Evolutionary conservation across 495 filamentous ascomycete genomes (phyloP).

Genomic region (Clavariopsis aquatica): DNA sequence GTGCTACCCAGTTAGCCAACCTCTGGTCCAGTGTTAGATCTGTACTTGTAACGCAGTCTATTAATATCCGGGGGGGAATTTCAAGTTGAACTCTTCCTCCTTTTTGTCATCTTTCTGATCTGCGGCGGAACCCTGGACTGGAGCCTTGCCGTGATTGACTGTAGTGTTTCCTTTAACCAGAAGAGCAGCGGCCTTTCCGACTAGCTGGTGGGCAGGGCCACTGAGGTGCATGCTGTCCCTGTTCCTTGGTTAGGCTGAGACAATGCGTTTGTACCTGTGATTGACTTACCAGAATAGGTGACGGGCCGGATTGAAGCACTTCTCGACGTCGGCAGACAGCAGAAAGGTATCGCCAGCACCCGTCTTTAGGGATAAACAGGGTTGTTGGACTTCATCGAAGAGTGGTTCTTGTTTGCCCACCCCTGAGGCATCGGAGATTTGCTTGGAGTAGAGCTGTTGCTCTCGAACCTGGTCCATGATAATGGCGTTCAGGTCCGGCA

Average conservation of each 20-base stretch:
- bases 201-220: slow-evolving; percentile 29
- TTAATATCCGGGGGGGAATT: slow-evolving; percentile 35
- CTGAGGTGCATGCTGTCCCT: slow-evolving; percentile 35
- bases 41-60: neutral
- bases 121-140: neutral
- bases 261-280: slow-evolving; percentile 23
- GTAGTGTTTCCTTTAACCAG: slow-evolving; percentile 27
- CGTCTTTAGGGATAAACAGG: slow-evolving; percentile 21
- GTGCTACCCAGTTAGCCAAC: neutral
- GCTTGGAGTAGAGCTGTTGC: slow-evolving; percentile 29
- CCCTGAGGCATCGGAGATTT: slow-evolving; percentile 30
- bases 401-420: slow-evolving; percentile 32
- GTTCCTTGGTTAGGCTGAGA: slow-evolving; percentile 27
- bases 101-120: slow-evolving; percentile 9
- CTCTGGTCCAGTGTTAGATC: slow-evolving; percentile 21
- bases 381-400: slow-evolving; percentile 34
- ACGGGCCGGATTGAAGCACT: slow-evolving; percentile 25
- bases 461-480: slow-evolving; percentile 31
- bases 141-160: slow-evolving; percentile 10
- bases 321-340: slow-evolving; percentile 19
- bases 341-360: neutral
- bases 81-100: slow-evolving; percentile 16
- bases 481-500: slow-evolving; percentile 29
- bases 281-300: slow-evolving; percentile 35
- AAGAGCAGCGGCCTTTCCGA: slow-evolving; percentile 29